These are phyloP conservation scores for Aphanomyces cochlioides DNA, from an alignment of 352 stramenopile species.

Conservation along the genomic window DNA sequence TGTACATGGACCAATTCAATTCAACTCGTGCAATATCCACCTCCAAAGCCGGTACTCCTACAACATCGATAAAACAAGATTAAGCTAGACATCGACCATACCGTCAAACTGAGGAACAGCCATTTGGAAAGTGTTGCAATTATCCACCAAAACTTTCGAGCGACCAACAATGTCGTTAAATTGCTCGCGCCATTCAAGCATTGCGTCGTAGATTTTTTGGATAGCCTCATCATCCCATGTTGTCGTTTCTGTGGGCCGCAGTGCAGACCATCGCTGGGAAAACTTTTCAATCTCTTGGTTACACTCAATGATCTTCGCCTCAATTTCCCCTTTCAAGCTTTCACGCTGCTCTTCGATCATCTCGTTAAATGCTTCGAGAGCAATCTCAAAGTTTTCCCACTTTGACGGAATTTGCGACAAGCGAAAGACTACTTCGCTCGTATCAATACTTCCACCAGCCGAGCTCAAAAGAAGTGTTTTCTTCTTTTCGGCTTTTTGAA, in stretches of 20 bases:
- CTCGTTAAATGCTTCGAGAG: slow-evolving; percentile 92
- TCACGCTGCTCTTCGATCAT: slow-evolving; percentile 94
- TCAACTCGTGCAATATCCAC: slow-evolving; percentile 65
- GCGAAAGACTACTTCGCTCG: slow-evolving; percentile 66
- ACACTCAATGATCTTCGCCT: slow-evolving; percentile 83
- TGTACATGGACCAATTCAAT: slow-evolving; percentile 83
- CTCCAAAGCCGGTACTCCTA: slow-evolving; percentile 57
- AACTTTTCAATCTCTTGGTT: slow-evolving; percentile 90
- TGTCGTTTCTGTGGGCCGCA: slow-evolving; percentile 81
- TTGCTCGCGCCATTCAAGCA: slow-evolving; percentile 86
- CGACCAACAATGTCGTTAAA: slow-evolving; percentile 61
- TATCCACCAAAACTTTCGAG: slow-evolving; percentile 59
- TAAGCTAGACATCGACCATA: neutral
- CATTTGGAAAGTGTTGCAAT: slow-evolving; percentile 88
- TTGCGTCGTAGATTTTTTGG: slow-evolving; percentile 68
- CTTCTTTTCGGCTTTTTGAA: slow-evolving; percentile 77
- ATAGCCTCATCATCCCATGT: slow-evolving; percentile 74
- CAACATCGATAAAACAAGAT: neutral
- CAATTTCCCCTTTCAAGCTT: slow-evolving; percentile 85
- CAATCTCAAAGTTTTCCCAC: slow-evolving; percentile 94
- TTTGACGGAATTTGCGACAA: slow-evolving; percentile 71
- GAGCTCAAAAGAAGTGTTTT: slow-evolving; percentile 62
- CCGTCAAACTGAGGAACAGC: slow-evolving; percentile 76
- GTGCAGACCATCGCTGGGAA: slow-evolving; percentile 76
- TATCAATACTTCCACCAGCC: slow-evolving; percentile 52